Conservation (phyloP, 257 asterid species). For the Catharanthus roseus region DNA sequence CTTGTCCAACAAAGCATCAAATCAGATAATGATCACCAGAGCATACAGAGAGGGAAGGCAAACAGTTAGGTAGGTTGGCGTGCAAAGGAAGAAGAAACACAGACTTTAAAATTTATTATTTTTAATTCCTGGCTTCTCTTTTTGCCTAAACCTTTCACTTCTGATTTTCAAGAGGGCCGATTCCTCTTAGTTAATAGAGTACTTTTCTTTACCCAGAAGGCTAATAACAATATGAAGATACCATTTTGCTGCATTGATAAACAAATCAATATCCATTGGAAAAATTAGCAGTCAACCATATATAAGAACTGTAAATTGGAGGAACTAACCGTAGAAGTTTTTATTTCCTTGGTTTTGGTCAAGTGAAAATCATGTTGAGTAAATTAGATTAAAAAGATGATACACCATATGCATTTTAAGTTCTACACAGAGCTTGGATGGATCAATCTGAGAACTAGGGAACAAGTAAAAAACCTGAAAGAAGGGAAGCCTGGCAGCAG, state of each 20-base stretch:
- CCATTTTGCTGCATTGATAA: no score
- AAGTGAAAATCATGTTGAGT: background rate
- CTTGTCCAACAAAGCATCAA: no score
- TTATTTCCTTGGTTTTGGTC: background rate
- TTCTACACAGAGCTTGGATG: background rate
- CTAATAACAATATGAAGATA: no score
- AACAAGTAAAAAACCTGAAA: constrained; percentile 38
- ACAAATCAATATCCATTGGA: no score
- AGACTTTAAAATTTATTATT: no score
- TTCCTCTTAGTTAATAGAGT: background rate
- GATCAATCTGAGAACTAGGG: background rate
- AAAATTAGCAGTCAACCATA: no score
- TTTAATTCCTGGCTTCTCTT: background rate
- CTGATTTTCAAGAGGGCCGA: background rate
- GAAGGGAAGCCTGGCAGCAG: constrained; percentile 71
- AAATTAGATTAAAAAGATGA: background rate
- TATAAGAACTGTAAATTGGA: background rate
- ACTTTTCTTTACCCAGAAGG: background rate
- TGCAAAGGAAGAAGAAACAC: background rate
- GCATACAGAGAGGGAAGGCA: no score
- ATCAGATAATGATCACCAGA: no score
- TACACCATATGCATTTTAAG: no score
- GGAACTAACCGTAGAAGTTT: background rate
- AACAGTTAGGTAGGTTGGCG: background rate
- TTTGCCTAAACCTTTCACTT: background rate